Conservation (phyloP, 1,284 basidiomycete genomes). For the Thecaphora thlaspeos region DNA sequence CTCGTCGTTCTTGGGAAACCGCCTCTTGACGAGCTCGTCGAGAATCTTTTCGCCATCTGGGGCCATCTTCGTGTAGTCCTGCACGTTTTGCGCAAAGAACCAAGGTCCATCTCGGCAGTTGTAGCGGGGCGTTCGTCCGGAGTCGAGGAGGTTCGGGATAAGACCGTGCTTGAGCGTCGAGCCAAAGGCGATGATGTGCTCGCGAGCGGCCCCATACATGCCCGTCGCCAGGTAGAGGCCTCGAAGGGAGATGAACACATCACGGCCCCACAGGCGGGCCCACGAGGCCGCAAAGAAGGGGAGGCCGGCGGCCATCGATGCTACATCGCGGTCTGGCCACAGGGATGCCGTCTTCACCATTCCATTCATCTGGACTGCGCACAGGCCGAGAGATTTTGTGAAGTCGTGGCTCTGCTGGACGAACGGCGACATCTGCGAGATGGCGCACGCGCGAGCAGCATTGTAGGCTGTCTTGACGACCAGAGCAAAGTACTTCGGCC, state of each 20-base stretch:
- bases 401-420: constrained; percentile 48
- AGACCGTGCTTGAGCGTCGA: constrained; percentile 50
- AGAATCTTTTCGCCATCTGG: constrained; percentile 82
- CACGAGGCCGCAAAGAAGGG: constrained; percentile 52
- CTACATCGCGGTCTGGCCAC: constrained; percentile 47
- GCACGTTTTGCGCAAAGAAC: constrained; percentile 99
- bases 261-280: constrained; percentile 51
- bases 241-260: constrained; percentile 52
- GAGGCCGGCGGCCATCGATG: constrained; percentile 52
- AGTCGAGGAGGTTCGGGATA: constrained; percentile 52
- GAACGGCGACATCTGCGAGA: constrained; percentile 43
- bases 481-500: constrained; percentile 53
- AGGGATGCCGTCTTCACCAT: constrained; percentile 48
- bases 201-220: constrained; percentile 38
- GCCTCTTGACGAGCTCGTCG: constrained; percentile 76
- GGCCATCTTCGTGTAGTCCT: constrained; percentile 82
- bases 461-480: constrained; percentile 44
- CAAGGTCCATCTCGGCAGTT: constrained; percentile 90
- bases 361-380: constrained; percentile 52
- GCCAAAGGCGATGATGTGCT: constrained; percentile 50
- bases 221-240: constrained; percentile 52
- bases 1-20: constrained; percentile 88
- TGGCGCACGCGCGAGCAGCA: constrained; percentile 37
- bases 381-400: constrained; percentile 43
- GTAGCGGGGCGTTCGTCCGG: constrained; percentile 61